Evolutionary conservation across 176 grass and related monocot species (phyloP).

Genomic region (Avena insularis): DNA sequence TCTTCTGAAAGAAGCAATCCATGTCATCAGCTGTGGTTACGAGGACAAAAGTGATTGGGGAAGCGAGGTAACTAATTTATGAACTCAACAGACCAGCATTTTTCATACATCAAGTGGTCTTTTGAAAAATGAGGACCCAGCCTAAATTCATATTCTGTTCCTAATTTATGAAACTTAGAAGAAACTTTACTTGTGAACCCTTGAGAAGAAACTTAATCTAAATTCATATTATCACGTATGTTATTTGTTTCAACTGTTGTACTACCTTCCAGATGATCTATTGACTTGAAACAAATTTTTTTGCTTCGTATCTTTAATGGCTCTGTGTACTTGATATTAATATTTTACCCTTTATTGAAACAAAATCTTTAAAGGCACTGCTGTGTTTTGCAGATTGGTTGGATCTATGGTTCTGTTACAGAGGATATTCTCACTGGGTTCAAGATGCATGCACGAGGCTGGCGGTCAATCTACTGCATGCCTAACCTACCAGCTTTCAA

Average conservation of each 20-base stretch:
- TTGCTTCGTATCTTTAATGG: slow-evolving; percentile 25
- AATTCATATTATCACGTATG: not conserved
- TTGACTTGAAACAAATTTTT: not conserved
- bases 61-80: slow-evolving; percentile 68
- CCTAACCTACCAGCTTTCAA: slow-evolving; percentile 83
- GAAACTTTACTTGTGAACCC: not conserved
- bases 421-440: slow-evolving; percentile 95
- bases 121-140: not conserved
- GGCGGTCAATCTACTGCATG: slow-evolving; percentile 94
- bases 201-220: not conserved
- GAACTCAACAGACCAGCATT: slow-evolving; percentile 7
- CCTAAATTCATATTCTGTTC: not conserved
- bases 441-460: slow-evolving; percentile 95
- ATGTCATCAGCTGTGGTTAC: slow-evolving; percentile 99
- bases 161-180: too few species aligned
- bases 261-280: slow-evolving; percentile 11
- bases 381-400: slow-evolving; percentile 75
- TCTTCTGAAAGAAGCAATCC: slow-evolving; percentile 98
- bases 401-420: slow-evolving; percentile 96
- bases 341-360: not conserved
- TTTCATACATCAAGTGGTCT: slow-evolving; percentile 10
- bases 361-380: not conserved
- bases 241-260: slow-evolving; percentile 3
- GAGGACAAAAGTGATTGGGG: slow-evolving; percentile 98
- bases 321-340: not conserved